phyloP scores from a whole-genome alignment of 345 rosid species.

The Syzygium aromaticum region DNA sequence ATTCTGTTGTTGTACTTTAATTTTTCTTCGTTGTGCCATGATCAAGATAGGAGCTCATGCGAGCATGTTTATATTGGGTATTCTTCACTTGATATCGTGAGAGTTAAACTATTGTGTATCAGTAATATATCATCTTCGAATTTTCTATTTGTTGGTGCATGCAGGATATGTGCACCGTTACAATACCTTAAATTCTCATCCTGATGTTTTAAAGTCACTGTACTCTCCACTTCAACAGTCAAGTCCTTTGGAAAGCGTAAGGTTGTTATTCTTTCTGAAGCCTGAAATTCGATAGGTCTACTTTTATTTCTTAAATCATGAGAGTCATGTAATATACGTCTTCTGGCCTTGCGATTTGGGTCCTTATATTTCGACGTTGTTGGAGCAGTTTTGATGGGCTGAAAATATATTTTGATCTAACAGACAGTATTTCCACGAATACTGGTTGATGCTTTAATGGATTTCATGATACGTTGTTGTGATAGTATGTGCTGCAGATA shows the following conservation, averaged over 20 bases:
- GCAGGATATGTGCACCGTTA: slow-evolving; percentile 83
- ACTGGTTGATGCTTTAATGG: neutral
- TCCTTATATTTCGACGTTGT: neutral
- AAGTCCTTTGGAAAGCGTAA: slow-evolving; percentile 86
- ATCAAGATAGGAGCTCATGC: neutral
- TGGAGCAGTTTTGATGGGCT: neutral
- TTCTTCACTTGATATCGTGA: neutral
- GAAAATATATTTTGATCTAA: neutral
- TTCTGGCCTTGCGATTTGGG: neutral
- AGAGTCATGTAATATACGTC: neutral
- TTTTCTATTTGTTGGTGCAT: slow-evolving; percentile 5
- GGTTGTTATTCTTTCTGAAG: slow-evolving; percentile 26
- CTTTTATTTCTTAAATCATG: neutral
- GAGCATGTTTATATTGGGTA: neutral
- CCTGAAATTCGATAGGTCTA: neutral
- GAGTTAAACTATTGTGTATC: neutral
- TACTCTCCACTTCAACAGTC: slow-evolving; percentile 96
- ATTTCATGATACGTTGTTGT: neutral
- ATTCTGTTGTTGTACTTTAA: neutral
- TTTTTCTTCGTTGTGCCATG: neutral
- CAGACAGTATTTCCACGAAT: neutral
- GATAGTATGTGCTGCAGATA: slow-evolving; percentile 35
- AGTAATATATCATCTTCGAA: neutral
- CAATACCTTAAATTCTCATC: slow-evolving; percentile 77
- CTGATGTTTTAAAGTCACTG: slow-evolving; percentile 85